Evolutionary conservation across 352 stramenopile genomes (phyloP), one percentile per base, ranked within the genome.

Genomic region (Phytophthora sp.): DNA sequence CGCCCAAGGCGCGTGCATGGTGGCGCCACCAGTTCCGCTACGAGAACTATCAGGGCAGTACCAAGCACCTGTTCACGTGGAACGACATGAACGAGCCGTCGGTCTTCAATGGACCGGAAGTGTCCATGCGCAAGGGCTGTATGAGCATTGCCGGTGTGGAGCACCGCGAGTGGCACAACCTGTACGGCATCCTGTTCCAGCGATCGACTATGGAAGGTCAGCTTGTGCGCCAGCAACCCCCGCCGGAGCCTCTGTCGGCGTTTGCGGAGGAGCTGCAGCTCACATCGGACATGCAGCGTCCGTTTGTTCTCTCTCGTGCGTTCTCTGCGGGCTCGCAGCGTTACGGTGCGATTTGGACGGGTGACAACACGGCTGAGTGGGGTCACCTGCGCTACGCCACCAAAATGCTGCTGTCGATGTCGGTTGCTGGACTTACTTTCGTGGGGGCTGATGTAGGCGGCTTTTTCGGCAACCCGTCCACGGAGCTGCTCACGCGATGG

Each of bases 1-100:
- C 79, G 13, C 69, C 87, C 18, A 84, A 91, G 41, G 98, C 98
- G 15, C 92, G 98, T 32, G 69, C 70, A 10, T 99, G 97, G 97
- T 99, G 97, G 97, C 95, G 93, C 21, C 78, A 96, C 30, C 95
- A 98, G 48, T 99, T 99, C 78, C 70, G 79, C 23, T 97, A 98
- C 54, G 81, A 98, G 58, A 97, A 97, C 41, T 99, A 99, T 76
- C 48, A 84, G 46, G 91, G 90, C 15, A 97, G 82, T 39, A 99
- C 94, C 1, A 76, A 92, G 18, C 76, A 96, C 48, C 62, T 99
- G 42, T 99, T 95, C 75, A 99, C 93, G 7, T 99, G 98, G 98
- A 99, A 99, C 78, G 97, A 99, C 80, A 99, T 99, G 97, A 99
- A 99, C 77, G 98, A 99, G 81, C 97, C 97, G 15, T 98, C 84